These are phyloP conservation scores for Xylaria sp. DNA, from an alignment of 2,329 filamentous ascomycete genomes.

Conservation along the genomic window DNA sequence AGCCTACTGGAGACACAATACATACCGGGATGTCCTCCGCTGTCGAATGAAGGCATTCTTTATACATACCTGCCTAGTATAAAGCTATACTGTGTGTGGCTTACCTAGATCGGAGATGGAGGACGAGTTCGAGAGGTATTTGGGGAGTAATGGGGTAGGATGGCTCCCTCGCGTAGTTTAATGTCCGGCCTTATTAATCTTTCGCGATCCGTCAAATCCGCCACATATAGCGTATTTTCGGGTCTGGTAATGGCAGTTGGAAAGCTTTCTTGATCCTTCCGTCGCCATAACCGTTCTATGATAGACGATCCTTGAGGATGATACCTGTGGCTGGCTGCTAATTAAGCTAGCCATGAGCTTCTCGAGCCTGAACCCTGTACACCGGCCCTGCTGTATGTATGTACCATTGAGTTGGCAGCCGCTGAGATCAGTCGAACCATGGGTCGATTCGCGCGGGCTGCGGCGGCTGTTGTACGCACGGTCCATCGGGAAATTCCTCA, in stretches of 20 bases:
- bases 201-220: conserved; percentile 12
- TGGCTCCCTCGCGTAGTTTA: neutral
- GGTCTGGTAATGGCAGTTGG: neutral
- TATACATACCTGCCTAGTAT: neutral
- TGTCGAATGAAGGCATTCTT: neutral
- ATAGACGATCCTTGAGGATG: conserved; percentile 24
- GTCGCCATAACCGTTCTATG: neutral
- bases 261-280: conserved; percentile 15
- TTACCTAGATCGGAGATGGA: neutral
- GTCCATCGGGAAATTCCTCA: conserved; percentile 29
- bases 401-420: neutral
- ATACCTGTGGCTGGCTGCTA: neutral
- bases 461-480: conserved; percentile 11
- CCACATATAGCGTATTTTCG: conserved; percentile 14
- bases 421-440: conserved; percentile 1
- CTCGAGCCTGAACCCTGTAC: neutral
- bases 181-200: conserved; percentile 11
- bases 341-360: neutral
- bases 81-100: neutral
- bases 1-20: neutral
- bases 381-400: neutral
- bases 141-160: neutral
- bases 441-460: neutral
- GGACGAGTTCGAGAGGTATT: neutral
- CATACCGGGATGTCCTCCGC: neutral